phyloP scores from a whole-genome alignment of 371 early-diverging fungal genomes.

The Cokeromyces recurvatus region DNA sequence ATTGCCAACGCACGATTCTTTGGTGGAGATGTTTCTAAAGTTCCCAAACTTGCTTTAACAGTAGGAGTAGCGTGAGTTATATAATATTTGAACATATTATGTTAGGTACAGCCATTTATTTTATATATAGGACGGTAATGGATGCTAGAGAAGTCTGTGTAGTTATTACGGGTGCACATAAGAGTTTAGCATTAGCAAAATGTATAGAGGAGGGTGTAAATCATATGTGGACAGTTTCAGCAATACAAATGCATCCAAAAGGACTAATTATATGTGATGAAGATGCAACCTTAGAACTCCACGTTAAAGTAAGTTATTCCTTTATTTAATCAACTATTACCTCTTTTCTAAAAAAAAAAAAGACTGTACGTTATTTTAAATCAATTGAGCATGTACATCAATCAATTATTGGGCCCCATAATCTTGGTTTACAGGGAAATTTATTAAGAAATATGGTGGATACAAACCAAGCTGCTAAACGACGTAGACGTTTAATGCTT shows the following conservation, averaged over 20 bases:
- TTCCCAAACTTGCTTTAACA: constrained; percentile 86
- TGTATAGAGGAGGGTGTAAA: constrained; percentile 86
- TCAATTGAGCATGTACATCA: constrained; percentile 86
- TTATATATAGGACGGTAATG: constrained; percentile 65
- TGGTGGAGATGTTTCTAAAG: constrained; percentile 82
- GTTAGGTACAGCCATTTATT: neutral
- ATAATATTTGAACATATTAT: too few relatives aligned
- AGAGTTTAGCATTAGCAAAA: constrained; percentile 70
- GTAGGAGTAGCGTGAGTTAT: constrained; percentile 77
- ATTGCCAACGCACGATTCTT: constrained; percentile 88
- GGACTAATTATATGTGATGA: constrained; percentile 88
- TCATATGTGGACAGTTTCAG: constrained; percentile 92
- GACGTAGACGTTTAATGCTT: constrained; percentile 37
- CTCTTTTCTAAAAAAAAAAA: constrained; percentile 22
- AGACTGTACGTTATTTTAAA: constrained; percentile 88
- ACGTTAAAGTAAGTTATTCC: constrained; percentile 62
- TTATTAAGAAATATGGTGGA: constrained; percentile 40
- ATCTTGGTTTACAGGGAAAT: constrained; percentile 72
- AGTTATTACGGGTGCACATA: constrained; percentile 85
- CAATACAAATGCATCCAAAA: constrained; percentile 83
- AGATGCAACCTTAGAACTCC: constrained; percentile 85
- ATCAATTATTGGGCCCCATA: constrained; percentile 75
- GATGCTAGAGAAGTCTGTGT: constrained; percentile 83
- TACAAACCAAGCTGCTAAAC: constrained; percentile 34
- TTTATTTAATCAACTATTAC: neutral